Evolutionary conservation across 2,329 filamentous ascomycete genomes (phyloP), one percentile per base, ranked within the genome.

Genomic region (Neonectria coccinea): DNA sequence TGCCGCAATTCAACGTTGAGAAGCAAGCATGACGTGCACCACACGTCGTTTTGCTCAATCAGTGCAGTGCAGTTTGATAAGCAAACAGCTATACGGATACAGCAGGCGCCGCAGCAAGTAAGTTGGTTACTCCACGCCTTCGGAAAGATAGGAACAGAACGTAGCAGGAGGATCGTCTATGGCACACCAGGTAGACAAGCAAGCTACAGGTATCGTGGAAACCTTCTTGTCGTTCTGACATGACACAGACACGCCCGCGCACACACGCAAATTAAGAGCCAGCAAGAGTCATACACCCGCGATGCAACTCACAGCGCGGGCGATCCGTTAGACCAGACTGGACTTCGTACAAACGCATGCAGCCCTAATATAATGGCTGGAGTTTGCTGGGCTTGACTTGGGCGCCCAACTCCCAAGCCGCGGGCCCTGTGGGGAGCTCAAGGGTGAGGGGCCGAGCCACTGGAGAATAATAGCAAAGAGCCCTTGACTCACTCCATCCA

Each of bases 331-430:
- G 22, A 16, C 47, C 45, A 42, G 59, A 44, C 59, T 11, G 39
- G 47, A 51, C 33, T 36, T 56, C 41, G 42, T 47, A 56, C 52
- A 50, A 61, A 57, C 50, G 41, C 47, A 55, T 62, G 60, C 60
- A 62, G 60, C 60, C 60, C 60, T 62, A 62, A 62, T 57, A 22
- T 62, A 62, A 62, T 57, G 29, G 31, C 27, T 33, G 47, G 27
- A 45, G 27, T 27, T 48, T 16, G 45, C 22, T 29, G 8, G 12
- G 25, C 25, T 25, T 22, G 22, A 3, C 10, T 58, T 45, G 33
- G 18, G 45, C 45, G 45, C 18, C 18, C 20, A 54, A 50, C 33
- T 31, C 44, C 52, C 22, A 36, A 44, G 45, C 29, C 20, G 45
- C 22, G 22, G 47, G 41, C 54, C 51, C 12, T 42, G 51, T 54